A percentile compares a stretch with the other conserved stretches of the same genome.
Conservation (phyloP, 192 early-diverging fungal genomes). For the Entophlyctis luteolus region DNA sequence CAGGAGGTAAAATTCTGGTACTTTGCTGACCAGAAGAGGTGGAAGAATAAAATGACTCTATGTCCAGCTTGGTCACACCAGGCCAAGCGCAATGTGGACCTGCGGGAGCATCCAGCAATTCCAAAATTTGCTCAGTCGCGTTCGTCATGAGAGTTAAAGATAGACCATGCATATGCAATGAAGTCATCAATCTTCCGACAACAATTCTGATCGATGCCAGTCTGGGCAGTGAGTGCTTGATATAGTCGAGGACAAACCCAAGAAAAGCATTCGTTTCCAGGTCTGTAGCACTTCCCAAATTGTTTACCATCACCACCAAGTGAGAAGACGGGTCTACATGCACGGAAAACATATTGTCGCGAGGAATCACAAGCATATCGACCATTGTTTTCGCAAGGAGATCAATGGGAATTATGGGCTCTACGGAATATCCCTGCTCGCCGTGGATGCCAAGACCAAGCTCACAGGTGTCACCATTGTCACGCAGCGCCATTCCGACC, state of each 20-base stretch:
- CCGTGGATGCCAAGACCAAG: slow-evolving; percentile 82
- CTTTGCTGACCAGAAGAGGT: neutral
- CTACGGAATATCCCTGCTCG: slow-evolving; percentile 61
- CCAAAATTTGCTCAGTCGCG: slow-evolving; percentile 49
- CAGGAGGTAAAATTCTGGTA: neutral
- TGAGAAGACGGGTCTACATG: slow-evolving; percentile 6
- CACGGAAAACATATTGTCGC: slow-evolving; percentile 37
- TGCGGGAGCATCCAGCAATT: slow-evolving; percentile 46
- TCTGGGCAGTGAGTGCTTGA: slow-evolving; percentile 7
- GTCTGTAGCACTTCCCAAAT: slow-evolving; percentile 71
- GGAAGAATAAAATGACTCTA: neutral
- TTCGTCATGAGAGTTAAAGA: slow-evolving; percentile 66
- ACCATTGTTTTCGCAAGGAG: slow-evolving; percentile 41
- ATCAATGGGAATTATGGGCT: slow-evolving; percentile 42
- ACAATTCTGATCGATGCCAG: slow-evolving; percentile 55
- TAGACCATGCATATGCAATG: slow-evolving; percentile 75
- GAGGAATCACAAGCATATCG: slow-evolving; percentile 52
- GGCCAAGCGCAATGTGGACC: neutral
- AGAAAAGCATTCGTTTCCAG: slow-evolving; percentile 61
- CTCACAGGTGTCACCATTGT: slow-evolving; percentile 65
- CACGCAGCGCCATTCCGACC: slow-evolving; percentile 71
- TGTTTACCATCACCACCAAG: slow-evolving; percentile 75
- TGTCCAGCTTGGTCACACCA: neutral
- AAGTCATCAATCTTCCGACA: slow-evolving; percentile 73
- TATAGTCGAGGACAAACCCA: neutral